These are phyloP conservation scores for Moringa oleifera DNA, from an alignment of 345 rosid genomes.

Conservation along the genomic window DNA sequence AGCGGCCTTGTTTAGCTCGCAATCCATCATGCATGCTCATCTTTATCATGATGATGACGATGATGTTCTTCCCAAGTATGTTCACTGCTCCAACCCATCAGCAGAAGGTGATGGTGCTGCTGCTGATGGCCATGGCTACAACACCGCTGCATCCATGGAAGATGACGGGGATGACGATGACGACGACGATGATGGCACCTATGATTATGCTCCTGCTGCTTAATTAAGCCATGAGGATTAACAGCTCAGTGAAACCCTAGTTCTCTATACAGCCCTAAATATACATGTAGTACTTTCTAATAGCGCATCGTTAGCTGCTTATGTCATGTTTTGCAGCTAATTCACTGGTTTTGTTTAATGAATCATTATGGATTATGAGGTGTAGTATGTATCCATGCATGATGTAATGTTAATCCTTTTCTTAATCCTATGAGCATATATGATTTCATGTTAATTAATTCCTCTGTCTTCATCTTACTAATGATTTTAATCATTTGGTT, in stretches of 20 bases:
- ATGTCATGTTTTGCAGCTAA: no score
- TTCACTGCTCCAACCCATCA: not conserved
- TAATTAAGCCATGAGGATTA: not conserved
- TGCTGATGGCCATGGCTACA: no score
- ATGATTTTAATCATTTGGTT: no score
- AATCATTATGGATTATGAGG: no score
- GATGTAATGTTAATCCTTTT: no score
- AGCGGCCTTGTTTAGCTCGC: not conserved
- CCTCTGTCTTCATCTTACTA: no score
- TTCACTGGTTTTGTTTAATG: no score
- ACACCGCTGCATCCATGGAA: conserved; percentile 15
- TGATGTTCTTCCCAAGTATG: conserved; percentile 7
- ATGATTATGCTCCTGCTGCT: conserved; percentile 34
- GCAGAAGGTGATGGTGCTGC: not conserved
- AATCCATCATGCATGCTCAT: conserved; percentile 5
- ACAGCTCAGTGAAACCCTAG: no score
- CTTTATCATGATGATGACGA: conserved; percentile 1
- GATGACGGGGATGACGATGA: conserved; percentile 19
- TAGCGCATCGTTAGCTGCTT: no score
- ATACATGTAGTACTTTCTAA: not conserved
- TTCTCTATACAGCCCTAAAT: not conserved
- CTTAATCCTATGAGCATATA: no score
- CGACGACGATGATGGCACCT: conserved; percentile 18
- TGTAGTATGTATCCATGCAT: no score
- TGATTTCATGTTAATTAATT: no score